phyloP scores from a whole-genome alignment of 2,329 filamentous ascomycete genomes.

The Clonostachys sp. region DNA sequence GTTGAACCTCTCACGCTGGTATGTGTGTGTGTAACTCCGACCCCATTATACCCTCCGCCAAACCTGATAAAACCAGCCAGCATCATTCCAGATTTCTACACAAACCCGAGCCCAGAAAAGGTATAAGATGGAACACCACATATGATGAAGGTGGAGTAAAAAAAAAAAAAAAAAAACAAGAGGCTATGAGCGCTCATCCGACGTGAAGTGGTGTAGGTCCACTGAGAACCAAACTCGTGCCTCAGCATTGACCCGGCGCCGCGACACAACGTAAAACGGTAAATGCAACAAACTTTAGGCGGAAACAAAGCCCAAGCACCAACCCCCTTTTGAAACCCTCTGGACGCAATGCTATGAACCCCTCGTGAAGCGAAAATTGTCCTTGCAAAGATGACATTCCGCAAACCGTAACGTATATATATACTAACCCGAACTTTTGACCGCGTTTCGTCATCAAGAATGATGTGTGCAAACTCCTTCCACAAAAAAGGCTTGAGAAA shows the following conservation, averaged over 20 bases:
- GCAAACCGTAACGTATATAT: slow-evolving; percentile 15
- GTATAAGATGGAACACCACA: no score
- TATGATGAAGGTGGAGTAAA: no score
- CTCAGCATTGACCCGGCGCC: no score
- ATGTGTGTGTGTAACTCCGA: no score
- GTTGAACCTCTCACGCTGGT: no score
- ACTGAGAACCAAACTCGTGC: not conserved
- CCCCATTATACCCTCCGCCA: no score
- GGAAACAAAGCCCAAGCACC: not conserved
- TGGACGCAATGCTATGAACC: slow-evolving; percentile 30
- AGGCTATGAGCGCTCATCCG: slow-evolving; percentile 1
- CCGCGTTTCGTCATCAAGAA: no score
- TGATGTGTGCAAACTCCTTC: no score
- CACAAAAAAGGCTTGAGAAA: no score
- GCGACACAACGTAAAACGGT: not conserved
- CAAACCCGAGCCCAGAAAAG: no score
- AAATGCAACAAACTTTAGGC: not conserved
- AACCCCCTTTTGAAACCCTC: slow-evolving; percentile 23
- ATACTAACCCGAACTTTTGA: slow-evolving; percentile 18
- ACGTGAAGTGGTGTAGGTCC: slow-evolving; percentile 4
- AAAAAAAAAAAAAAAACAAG: slow-evolving; percentile 1
- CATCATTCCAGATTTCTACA: no score
- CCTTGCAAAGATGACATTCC: slow-evolving; percentile 11
- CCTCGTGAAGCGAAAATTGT: slow-evolving; percentile 23
- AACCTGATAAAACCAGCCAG: no score